A percentile compares a stretch with the other conserved stretches of the same genome.
Conservation (phyloP, 129 eudicot species). For the Chrysanthemum seticuspe region DNA sequence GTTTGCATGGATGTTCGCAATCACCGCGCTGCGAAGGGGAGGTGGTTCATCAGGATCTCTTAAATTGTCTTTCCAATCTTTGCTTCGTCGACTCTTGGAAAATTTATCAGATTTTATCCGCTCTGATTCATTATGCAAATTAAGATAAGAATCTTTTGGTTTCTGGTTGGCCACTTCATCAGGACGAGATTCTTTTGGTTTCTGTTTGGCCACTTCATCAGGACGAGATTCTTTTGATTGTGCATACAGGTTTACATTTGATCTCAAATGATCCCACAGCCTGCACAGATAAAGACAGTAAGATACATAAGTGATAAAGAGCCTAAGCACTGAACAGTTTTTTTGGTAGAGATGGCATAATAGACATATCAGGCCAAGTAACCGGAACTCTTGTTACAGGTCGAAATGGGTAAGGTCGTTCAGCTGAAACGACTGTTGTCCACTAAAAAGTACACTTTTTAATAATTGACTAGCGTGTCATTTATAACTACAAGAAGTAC, state of each 20-base stretch:
- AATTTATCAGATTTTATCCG: slow-evolving; percentile 30
- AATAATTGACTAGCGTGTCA: neutral
- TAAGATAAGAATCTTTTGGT: slow-evolving; percentile 7
- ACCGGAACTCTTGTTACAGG: slow-evolving; percentile 7
- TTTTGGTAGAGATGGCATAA: neutral
- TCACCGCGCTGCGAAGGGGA: slow-evolving; percentile 50
- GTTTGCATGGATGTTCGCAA: slow-evolving; percentile 31
- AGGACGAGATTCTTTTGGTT: slow-evolving; percentile 29
- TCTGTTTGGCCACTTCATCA: slow-evolving; percentile 46
- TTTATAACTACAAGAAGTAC: neutral
- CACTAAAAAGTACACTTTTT: neutral
- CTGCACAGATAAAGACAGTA: slow-evolving; percentile 32
- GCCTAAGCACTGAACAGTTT: neutral
- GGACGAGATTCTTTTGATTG: slow-evolving; percentile 31
- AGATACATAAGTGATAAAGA: slow-evolving; percentile 1
- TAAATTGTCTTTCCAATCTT: slow-evolving; percentile 57
- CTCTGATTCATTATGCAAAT: slow-evolving; percentile 42
- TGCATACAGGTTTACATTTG: slow-evolving; percentile 67
- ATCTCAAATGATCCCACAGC: slow-evolving; percentile 85
- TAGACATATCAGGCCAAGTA: neutral
- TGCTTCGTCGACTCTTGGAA: slow-evolving; percentile 42
- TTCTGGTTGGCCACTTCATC: slow-evolving; percentile 49
- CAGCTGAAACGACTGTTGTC: neutral
- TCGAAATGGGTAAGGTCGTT: slow-evolving; percentile 22
- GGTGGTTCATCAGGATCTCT: slow-evolving; percentile 59